Conservation (phyloP, 768 basidiomycete genomes). For the Vishniacozyma victoriae region DNA sequence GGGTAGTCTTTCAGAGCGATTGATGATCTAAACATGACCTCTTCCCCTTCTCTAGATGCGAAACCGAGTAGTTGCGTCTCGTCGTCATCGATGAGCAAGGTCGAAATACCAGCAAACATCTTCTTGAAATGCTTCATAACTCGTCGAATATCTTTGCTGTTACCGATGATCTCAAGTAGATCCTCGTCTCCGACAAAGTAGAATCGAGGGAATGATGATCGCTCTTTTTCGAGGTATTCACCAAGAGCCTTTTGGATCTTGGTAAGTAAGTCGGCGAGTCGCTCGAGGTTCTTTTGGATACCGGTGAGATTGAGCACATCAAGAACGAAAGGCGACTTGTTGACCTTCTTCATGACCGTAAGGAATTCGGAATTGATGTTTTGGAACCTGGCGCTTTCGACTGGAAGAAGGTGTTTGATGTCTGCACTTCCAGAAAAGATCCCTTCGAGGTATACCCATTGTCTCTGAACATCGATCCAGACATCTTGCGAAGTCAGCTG, state of each 20-base stretch:
- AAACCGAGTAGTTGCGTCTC: slow-evolving; percentile 87
- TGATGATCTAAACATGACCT: slow-evolving; percentile 74
- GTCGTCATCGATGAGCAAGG: slow-evolving; percentile 64
- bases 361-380: slow-evolving; percentile 98
- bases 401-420: slow-evolving; percentile 96
- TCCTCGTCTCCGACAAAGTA: slow-evolving; percentile 99
- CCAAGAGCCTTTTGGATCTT: slow-evolving; percentile 99
- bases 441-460: slow-evolving; percentile 99
- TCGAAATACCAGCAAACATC: slow-evolving; percentile 98
- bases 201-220: slow-evolving; percentile 96
- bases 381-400: slow-evolving; percentile 94
- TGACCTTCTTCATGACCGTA: slow-evolving; percentile 98
- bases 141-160: slow-evolving; percentile 95
- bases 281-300: slow-evolving; percentile 95
- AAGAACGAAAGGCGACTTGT: slow-evolving; percentile 95
- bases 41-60: slow-evolving; percentile 92
- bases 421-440: slow-evolving; percentile 99
- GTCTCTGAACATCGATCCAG: slow-evolving; percentile 98
- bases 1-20: slow-evolving; percentile 87
- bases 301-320: slow-evolving; percentile 95
- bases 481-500: too few species aligned
- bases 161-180: slow-evolving; percentile 95
- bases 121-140: slow-evolving; percentile 99
- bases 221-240: slow-evolving; percentile 95
- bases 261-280: slow-evolving; percentile 87